A percentile compares a stretch with the other conserved stretches of the same genome.
Evolutionary conservation across 1,284 basidiomycete species (phyloP).

Genomic region (Hymenochaete sp.): DNA sequence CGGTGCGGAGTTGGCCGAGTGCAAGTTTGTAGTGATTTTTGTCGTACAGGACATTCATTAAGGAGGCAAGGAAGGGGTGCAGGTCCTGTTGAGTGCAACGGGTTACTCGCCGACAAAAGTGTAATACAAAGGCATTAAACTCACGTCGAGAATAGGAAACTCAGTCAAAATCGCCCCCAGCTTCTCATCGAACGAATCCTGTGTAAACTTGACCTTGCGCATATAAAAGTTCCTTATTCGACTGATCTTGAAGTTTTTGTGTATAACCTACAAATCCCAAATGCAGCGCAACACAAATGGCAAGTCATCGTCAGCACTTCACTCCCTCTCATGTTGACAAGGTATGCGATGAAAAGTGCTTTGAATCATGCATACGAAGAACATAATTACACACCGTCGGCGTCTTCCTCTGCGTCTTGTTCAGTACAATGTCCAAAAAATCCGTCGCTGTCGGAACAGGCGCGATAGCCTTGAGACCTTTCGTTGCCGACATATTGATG

Average conservation of each 20-base stretch:
- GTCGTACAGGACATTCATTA: conserved; percentile 96
- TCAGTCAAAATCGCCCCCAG: conserved; percentile 88
- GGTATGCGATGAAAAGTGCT: too few species aligned
- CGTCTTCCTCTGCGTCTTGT: conserved; percentile 93
- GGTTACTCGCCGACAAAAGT: neutral
- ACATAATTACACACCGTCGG: conserved; percentile 64
- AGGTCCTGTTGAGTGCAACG: conserved; percentile 57
- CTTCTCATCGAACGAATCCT: conserved; percentile 97
- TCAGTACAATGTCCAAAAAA: conserved; percentile 91
- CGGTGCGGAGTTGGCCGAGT: conserved; percentile 88
- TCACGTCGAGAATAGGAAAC: conserved; percentile 93
- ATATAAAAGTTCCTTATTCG: conserved; percentile 94
- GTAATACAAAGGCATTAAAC: conserved; percentile 23
- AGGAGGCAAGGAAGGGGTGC: conserved; percentile 87
- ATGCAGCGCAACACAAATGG: neutral
- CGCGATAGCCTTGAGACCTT: conserved; percentile 89
- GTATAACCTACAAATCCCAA: conserved; percentile 72
- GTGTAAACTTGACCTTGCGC: conserved; percentile 99
- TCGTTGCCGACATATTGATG: conserved; percentile 67
- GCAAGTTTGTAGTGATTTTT: conserved; percentile 99
- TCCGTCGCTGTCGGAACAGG: conserved; percentile 94
- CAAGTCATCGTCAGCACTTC: neutral
- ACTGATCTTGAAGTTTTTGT: conserved; percentile 99
- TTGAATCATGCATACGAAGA: too few species aligned
- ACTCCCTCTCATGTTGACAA: too few species aligned